phyloP scores from a whole-genome alignment of 768 basidiomycete species.

The Rhodotorula paludigena region DNA sequence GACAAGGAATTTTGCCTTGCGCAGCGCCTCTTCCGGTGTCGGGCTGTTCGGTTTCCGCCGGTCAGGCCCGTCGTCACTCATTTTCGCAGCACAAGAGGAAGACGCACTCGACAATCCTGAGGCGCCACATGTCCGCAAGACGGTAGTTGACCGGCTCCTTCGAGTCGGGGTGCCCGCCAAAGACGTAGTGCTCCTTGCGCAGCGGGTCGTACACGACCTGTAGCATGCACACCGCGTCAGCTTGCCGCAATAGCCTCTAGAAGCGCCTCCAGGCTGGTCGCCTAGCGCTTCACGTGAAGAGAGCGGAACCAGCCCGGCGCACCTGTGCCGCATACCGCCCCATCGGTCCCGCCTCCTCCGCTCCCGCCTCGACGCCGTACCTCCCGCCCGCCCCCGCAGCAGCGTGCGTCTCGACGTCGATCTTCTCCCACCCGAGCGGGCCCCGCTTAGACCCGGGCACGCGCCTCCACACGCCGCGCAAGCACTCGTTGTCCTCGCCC shows the following conservation, averaged over 20 bases:
- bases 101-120: conserved; percentile 33
- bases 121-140: conserved; percentile 30
- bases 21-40: conserved; percentile 34
- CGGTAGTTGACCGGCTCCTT: not conserved
- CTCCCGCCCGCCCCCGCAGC: not conserved
- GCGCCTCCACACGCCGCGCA: not conserved
- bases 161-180: conserved; percentile 29
- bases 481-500: not conserved
- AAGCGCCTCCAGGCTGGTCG: too few relatives aligned
- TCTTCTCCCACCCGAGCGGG: not conserved
- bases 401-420: not conserved
- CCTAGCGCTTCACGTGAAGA: not conserved
- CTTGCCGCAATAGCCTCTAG: not conserved
- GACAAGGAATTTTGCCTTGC: conserved; percentile 36
- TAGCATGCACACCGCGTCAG: not conserved
- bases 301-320: not conserved
- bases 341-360: conserved; percentile 1
- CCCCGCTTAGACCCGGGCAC: not conserved
- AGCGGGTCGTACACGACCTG: conserved; percentile 36
- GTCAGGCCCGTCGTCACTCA: not conserved
- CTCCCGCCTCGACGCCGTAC: not conserved
- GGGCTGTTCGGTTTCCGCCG: conserved; percentile 27
- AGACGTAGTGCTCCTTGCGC: conserved; percentile 26
- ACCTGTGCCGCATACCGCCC: conserved; percentile 33
- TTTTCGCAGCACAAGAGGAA: not conserved